Evolutionary conservation across 768 basidiomycete species (phyloP).

Genomic region (Daedaleopsis nitida): DNA sequence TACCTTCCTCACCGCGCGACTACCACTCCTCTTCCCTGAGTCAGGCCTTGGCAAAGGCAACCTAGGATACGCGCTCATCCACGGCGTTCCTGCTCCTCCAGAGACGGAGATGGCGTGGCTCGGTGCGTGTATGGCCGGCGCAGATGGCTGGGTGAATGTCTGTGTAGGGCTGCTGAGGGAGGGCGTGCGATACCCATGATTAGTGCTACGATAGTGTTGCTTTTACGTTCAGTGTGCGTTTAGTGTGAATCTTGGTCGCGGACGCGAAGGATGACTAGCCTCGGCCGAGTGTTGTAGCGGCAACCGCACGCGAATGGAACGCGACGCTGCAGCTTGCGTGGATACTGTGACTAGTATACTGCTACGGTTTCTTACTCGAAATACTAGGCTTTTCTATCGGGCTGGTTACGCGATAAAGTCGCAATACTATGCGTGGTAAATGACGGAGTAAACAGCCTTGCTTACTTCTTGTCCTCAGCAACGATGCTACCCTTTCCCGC

Average conservation of each 20-base stretch:
- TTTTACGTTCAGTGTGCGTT: not conserved
- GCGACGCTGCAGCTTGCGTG: too few species aligned
- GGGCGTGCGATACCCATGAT: conserved; percentile 12
- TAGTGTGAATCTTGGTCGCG: too few species aligned
- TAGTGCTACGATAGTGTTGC: not conserved
- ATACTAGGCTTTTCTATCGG: too few species aligned
- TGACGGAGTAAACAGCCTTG: too few species aligned
- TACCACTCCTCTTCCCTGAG: conserved; percentile 79
- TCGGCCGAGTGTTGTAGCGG: too few species aligned
- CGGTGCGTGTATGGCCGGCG: conserved; percentile 87
- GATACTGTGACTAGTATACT: too few species aligned
- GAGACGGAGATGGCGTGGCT: conserved; percentile 95
- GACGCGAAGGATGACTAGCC: too few species aligned
- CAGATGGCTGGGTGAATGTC: conserved; percentile 94
- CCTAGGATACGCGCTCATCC: conserved; percentile 78
- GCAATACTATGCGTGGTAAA: too few species aligned
- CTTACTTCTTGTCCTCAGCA: not conserved
- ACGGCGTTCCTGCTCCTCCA: conserved; percentile 80
- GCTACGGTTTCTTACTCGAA: too few species aligned
- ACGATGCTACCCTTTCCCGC: not conserved
- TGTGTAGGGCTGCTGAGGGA: conserved; percentile 60
- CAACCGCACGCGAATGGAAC: too few species aligned
- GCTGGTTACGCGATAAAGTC: too few species aligned
- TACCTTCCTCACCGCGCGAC: conserved; percentile 65
- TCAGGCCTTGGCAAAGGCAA: conserved; percentile 34